Conservation (phyloP, 2,329 filamentous ascomycete genomes). For the Trichoderma afroharzianum region DNA sequence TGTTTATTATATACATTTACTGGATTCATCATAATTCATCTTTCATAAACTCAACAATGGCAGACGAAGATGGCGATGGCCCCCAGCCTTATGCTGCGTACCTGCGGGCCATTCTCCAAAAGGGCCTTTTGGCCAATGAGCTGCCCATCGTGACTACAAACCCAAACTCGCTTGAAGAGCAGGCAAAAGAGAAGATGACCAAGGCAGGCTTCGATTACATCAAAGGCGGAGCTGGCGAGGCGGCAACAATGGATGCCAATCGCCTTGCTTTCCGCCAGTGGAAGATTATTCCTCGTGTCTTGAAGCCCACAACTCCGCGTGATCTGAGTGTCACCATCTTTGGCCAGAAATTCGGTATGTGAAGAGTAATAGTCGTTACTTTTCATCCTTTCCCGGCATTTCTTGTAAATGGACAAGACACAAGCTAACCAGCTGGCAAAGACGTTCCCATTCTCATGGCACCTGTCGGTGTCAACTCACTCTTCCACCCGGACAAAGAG, state of each 20-base stretch:
- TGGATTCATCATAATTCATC: neutral
- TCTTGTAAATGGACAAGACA: neutral
- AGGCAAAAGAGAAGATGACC: slow-evolving; percentile 48
- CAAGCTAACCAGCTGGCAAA: slow-evolving; percentile 25
- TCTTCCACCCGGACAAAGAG: slow-evolving; percentile 65
- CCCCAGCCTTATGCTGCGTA: slow-evolving; percentile 38
- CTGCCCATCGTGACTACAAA: slow-evolving; percentile 56
- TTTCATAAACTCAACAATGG: slow-evolving; percentile 16
- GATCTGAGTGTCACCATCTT: slow-evolving; percentile 53
- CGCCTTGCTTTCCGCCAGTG: slow-evolving; percentile 52
- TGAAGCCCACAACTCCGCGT: slow-evolving; percentile 41
- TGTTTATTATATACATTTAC: neutral
- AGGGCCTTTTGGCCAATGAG: slow-evolving; percentile 46
- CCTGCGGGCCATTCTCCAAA: slow-evolving; percentile 47
- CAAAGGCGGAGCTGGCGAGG: slow-evolving; percentile 58
- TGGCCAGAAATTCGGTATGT: slow-evolving; percentile 42
- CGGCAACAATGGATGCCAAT: slow-evolving; percentile 59
- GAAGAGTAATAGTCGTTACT: neutral
- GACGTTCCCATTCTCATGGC: slow-evolving; percentile 51
- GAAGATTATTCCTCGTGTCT: slow-evolving; percentile 51
- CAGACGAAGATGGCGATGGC: slow-evolving; percentile 20
- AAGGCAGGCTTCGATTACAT: slow-evolving; percentile 56
- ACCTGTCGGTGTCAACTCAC: slow-evolving; percentile 65
- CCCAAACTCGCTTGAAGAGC: slow-evolving; percentile 52
- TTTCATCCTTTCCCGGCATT: neutral